These are phyloP conservation scores for Aspergillus bombycis DNA, from an alignment of 2,329 filamentous ascomycete genomes.

Conservation along the genomic window DNA sequence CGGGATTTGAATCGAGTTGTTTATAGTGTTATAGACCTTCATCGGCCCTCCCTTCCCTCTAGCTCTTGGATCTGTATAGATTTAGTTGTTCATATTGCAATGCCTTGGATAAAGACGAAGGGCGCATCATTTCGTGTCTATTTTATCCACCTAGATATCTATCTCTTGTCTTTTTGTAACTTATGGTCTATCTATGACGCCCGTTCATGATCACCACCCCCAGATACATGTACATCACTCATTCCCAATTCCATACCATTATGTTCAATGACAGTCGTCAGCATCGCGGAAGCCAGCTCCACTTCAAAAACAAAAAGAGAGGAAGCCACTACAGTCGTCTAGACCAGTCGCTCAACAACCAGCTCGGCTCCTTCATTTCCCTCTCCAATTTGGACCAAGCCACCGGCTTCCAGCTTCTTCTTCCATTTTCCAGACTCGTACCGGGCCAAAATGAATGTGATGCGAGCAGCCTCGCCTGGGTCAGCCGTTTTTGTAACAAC, in stretches of 20 bases:
- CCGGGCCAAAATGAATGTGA: slow-evolving; percentile 53
- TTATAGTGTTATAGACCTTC: not conserved
- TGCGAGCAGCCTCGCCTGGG: slow-evolving; percentile 37
- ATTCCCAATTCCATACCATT: not conserved
- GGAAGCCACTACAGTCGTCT: slow-evolving; percentile 8
- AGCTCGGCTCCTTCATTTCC: slow-evolving; percentile 26
- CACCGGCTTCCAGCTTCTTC: slow-evolving; percentile 48
- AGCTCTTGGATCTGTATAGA: not conserved
- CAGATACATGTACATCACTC: slow-evolving; percentile 3
- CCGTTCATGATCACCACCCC: not conserved
- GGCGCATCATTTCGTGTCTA: not conserved
- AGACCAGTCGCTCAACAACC: slow-evolving; percentile 40
- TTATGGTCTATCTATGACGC: not conserved
- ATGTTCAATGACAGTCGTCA: slow-evolving; percentile 1
- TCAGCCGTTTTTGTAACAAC: slow-evolving; percentile 44
- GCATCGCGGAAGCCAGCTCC: slow-evolving; percentile 23
- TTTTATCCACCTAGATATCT: not conserved
- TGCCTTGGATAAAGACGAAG: not conserved
- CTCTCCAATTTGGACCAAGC: slow-evolving; percentile 35
- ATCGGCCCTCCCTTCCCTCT: not conserved
- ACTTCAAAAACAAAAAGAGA: slow-evolving; percentile 6
- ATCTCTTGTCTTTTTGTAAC: not conserved
- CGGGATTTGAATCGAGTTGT: not conserved
- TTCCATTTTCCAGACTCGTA: slow-evolving; percentile 54
- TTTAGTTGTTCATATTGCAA: not conserved